Evolutionary conservation across 495 filamentous ascomycete species (phyloP), one percentile per base, ranked within the genome.

Genomic region (Alectoria sarmentosa): DNA sequence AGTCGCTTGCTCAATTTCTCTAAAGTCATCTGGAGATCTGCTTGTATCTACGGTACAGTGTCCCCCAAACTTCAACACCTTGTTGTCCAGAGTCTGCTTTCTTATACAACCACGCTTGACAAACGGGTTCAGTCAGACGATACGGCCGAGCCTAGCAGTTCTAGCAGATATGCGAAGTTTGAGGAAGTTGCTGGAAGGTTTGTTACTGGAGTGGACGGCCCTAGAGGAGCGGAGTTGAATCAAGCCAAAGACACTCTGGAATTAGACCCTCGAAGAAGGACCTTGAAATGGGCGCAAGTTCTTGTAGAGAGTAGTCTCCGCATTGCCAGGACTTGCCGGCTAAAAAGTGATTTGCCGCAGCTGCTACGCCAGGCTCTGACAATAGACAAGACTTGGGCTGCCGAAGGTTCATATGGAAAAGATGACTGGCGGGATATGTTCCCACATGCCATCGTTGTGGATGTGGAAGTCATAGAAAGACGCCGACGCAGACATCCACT

Each of bases 11-110:
- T 75, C 65, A 83, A 82, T 61, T 69, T 76, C 17, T 77, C 76
- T 60, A 75, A 78, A 3, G 78, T 82, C 5, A 52, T 82, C 17
- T 83, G 81, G 81, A 69, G 71, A 52, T 78, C 78, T 69, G 77
- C 81, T 10, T 82, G 79, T 65, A 72, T 81, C 69, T 41, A 73
- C n/a, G 66, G 69, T 3, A 23, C 28, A n/a, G 73, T 76, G 28
- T 78, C 71, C 46, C 61, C 63, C 49, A 61, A 69, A 3, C 80
- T 79, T 76, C 69, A 73, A n/a, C 58, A 66, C 15, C 70, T 78
- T 14, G 65, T 72, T 3, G 54, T 49, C 21, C 34, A 52, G 37
- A 69, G 69, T 63, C 48, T 71, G 17, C 28, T 61, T 6, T 21
- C 30, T 55, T 32, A 55, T 55, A 34, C 28, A 9, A 6, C 30